These are phyloP conservation scores for Teratosphaeria viscida DNA, from an alignment of 2,329 filamentous ascomycete genomes.

Conservation along the genomic window DNA sequence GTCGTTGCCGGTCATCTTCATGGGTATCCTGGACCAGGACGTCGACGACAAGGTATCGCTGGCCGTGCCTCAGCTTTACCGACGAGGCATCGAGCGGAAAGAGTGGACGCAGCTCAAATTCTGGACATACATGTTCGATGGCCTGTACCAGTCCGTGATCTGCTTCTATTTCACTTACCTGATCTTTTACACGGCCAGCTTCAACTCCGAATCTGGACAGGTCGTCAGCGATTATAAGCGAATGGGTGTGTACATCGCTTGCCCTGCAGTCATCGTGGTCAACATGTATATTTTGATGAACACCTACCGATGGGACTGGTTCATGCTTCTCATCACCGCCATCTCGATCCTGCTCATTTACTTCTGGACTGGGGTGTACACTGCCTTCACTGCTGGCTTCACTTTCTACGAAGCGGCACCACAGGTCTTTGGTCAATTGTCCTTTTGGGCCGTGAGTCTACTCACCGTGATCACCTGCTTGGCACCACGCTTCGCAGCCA, in stretches of 20 bases:
- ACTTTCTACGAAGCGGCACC: slow-evolving; percentile 67
- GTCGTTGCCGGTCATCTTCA: slow-evolving; percentile 84
- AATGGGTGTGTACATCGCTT: slow-evolving; percentile 79
- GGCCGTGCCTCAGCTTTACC: slow-evolving; percentile 89
- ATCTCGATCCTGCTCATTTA: slow-evolving; percentile 83
- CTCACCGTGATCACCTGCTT: slow-evolving; percentile 73
- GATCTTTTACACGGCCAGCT: slow-evolving; percentile 58
- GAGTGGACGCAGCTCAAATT: slow-evolving; percentile 97
- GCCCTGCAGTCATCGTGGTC: slow-evolving; percentile 74
- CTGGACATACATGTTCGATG: slow-evolving; percentile 94
- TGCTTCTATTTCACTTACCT: slow-evolving; percentile 89
- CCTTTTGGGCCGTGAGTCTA: slow-evolving; percentile 78
- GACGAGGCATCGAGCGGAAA: slow-evolving; percentile 84
- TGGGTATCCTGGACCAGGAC: slow-evolving; percentile 95
- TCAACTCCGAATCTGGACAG: slow-evolving; percentile 61
- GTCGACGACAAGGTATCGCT: slow-evolving; percentile 89
- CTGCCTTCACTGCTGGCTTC: slow-evolving; percentile 46
- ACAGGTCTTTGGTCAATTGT: slow-evolving; percentile 69
- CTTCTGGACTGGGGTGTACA: slow-evolving; percentile 91
- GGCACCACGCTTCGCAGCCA: slow-evolving; percentile 77
- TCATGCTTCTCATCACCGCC: slow-evolving; percentile 71
- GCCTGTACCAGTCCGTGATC: slow-evolving; percentile 86
- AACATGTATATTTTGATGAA: slow-evolving; percentile 94
- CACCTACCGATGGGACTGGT: slow-evolving; percentile 96
- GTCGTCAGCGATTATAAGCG: slow-evolving; percentile 69